Base-by-base conservation (phyloP, 768 basidiomycete species). In the Phallus indusiatus region DNA sequence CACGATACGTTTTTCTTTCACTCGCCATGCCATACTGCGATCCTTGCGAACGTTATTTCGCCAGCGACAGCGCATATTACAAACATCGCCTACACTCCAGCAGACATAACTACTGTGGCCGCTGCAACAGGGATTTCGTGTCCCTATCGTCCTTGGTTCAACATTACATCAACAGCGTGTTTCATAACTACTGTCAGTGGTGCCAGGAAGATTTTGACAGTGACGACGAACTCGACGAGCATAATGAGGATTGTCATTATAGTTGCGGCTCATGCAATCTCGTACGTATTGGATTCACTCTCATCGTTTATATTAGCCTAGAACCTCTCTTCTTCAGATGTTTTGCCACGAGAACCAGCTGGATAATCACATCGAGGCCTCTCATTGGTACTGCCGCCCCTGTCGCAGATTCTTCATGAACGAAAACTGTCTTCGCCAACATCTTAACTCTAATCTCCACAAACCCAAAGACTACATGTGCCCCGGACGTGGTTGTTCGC, bases 371-470 rank as follows among this genome's bases (percentile, higher is more conserved):
- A 74, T 74, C 61, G 14, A 71, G 0, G 22, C 67, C 20, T 14
- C 11, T 14, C 73, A 78, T 56, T 58, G 68, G 55, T 83, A 79
- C 63, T 84, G 85, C 64, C 61, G 36, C 1, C 34, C 64, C 0
- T 85, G 82, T 69, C 64, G 69, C 18, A 73, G 72, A 2, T 56
- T 66, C 21, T 87, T 86, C 70, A 61, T 57, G 7, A 74, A 67
- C 20, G 69, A 68, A 47, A 72, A 63, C 56, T 76, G 74, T 57
- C 73, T 80, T 21, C 61, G 64, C 1, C 55, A 76, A 69, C 86
- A 88, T 66, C 66, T 80, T 56, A 76, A 75, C 14, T 86, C 86
- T 0, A 73, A 78, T 33, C 47, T 69, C 10, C 86, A 87, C 66
- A 67, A 68, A 8, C 68, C 75, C 2, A 73, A 68, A 58, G 67